These are phyloP conservation scores for Zygosaccharomyces pseudobailii DNA, from an alignment of 1,139 yeast genomes.

Conservation along the genomic window DNA sequence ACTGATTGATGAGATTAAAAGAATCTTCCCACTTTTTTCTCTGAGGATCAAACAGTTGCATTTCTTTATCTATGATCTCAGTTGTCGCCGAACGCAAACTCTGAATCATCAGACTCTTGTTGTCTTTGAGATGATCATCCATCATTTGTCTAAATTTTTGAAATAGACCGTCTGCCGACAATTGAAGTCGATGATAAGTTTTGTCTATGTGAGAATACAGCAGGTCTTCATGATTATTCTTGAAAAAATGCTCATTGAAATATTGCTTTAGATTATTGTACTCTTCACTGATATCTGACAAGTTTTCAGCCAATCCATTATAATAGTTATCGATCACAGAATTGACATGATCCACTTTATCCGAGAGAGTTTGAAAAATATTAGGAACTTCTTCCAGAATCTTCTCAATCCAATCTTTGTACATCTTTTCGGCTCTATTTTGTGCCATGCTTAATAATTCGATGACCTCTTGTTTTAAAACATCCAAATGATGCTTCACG, in stretches of 20 bases:
- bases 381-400: constrained; percentile 25
- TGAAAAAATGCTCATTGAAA: constrained; percentile 34
- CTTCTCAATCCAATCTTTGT: constrained; percentile 23
- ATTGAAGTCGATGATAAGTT: constrained; percentile 30
- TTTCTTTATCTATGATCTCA: constrained; percentile 34
- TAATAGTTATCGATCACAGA: constrained; percentile 16
- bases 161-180: constrained; percentile 30
- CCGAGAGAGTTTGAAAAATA: constrained; percentile 18
- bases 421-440: constrained; percentile 21
- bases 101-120: constrained; percentile 28
- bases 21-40: constrained; percentile 35
- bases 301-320: constrained; percentile 20
- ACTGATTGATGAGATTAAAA: constrained; percentile 32
- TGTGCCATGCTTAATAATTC: constrained; percentile 17
- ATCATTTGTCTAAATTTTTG: constrained; percentile 25
- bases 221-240: constrained; percentile 32
- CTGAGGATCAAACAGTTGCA: constrained; percentile 30
- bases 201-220: constrained; percentile 27
- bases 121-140: constrained; percentile 29
- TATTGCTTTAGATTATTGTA: constrained; percentile 35
- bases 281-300: constrained; percentile 32
- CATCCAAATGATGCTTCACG: constrained; percentile 17
- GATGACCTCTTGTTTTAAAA: constrained; percentile 23
- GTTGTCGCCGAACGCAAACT: constrained; percentile 31
- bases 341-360: constrained; percentile 14